These are phyloP conservation scores for Acacia concinna DNA, from an alignment of 331 rosid species.

Conservation along the genomic window DNA sequence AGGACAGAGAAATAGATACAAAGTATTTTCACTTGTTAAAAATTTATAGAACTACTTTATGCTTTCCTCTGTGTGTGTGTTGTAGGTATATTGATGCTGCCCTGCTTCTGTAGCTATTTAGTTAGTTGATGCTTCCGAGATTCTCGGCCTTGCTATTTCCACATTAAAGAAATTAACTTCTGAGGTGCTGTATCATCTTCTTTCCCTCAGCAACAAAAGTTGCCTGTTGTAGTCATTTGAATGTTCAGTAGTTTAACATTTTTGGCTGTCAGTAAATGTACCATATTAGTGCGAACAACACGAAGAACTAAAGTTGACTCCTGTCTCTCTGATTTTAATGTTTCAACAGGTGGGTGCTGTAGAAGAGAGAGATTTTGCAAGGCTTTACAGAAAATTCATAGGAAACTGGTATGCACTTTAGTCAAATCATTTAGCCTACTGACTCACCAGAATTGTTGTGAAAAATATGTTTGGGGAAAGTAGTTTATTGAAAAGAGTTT, in stretches of 20 bases:
- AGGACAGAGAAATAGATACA: too few relatives aligned
- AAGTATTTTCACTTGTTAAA: too few relatives aligned
- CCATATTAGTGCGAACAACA: neutral
- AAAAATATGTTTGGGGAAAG: neutral
- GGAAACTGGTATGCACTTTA: conserved; percentile 61
- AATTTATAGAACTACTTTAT: too few relatives aligned
- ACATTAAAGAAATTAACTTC: neutral
- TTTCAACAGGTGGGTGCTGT: conserved; percentile 59
- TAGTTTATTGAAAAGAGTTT: conserved; percentile 3
- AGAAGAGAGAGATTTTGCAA: conserved; percentile 78
- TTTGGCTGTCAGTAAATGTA: neutral
- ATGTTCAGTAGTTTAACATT: neutral
- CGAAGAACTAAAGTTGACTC: neutral
- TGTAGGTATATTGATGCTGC: too few relatives aligned
- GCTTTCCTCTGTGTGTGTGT: too few relatives aligned
- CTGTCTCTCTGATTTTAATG: neutral
- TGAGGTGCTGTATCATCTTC: neutral
- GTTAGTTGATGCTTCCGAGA: neutral
- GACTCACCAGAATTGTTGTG: neutral
- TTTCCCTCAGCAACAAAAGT: neutral
- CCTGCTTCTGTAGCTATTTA: too few relatives aligned
- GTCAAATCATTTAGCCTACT: neutral
- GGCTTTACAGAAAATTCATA: conserved; percentile 69
- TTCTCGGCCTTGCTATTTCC: neutral
- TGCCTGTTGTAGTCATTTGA: neutral